Base-by-base conservation (phyloP, 495 filamentous ascomycete genomes). In the Aspergillus egyptiacus region DNA sequence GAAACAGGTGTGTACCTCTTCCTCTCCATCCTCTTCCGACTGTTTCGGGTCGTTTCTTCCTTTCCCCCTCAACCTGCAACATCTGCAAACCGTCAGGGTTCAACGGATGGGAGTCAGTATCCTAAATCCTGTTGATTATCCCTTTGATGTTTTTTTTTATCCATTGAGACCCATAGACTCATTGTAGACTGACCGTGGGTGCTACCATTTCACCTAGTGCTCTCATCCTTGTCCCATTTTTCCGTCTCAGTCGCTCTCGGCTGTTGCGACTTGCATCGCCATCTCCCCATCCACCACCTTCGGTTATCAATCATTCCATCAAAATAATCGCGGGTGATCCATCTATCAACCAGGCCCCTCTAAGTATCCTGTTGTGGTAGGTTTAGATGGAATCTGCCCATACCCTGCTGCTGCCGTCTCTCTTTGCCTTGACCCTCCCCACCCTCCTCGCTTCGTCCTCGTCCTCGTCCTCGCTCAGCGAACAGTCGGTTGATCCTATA, bases 11-110 rank as follows among this genome's bases (percentile, higher is more conserved):
- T 47, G 70, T 71, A 57, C 52, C 49, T 42, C 38, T 43, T 62
- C 31, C 58, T 68, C 65, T 67, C 66, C 64, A 62, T 66, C 62
- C 50, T 67, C 62, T 65, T 63, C 69, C 67, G 66, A 58, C 54
- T 23, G 57, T 56, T 57, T 66, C 68, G 57, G 60, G 58, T 62
- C 58, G 56, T 56, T 60, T 57, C 57, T 59, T 45, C 48, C 45
- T 50, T 30, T 39, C 32, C 55, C 41, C 40, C 61, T 39, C 46
- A 35, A 42, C 39, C 37, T 42, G 38, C 53, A 46, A 46, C 53
- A 48, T 55, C 56, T 54, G 40, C 63, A 55, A 52, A 41, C 54
- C 61, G 60, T 62, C 59, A 60, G 62, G 56, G 68, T 58, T 61
- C 64, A 60, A 61, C 61, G 51, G 57, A 51, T 51, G 37, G 33